A percentile compares a stretch with the other conserved stretches of the same genome.
phyloP scores from a whole-genome alignment of 2,329 filamentous ascomycete genomes.

The Fusarium stilboides region DNA sequence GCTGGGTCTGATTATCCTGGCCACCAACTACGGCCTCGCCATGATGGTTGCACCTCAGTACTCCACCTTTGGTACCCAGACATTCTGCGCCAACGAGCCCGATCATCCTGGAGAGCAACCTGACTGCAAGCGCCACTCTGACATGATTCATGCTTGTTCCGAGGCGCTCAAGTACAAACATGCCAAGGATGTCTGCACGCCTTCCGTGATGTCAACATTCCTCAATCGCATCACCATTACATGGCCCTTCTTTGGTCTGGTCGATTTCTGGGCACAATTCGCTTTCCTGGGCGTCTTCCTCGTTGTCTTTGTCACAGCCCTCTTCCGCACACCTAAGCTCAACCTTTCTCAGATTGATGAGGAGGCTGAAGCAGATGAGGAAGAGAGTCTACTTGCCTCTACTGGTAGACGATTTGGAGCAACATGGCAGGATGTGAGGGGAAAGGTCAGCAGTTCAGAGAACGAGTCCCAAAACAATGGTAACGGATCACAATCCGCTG shows the following conservation, averaged over 20 bases:
- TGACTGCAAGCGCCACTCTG: constrained; percentile 79
- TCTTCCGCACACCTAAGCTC: constrained; percentile 85
- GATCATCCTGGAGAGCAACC: constrained; percentile 75
- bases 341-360: constrained; percentile 86
- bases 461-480: constrained; percentile 28
- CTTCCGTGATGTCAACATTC: constrained; percentile 91
- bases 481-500: constrained; percentile 42
- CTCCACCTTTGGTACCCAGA: constrained; percentile 93
- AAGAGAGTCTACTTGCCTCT: constrained; percentile 89
- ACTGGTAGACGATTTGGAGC: constrained; percentile 87
- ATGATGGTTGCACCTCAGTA: constrained; percentile 98
- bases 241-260: constrained; percentile 92
- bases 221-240: constrained; percentile 93
- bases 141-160: constrained; percentile 85
- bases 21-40: constrained; percentile 91
- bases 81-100: constrained; percentile 85
- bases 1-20: constrained; percentile 89
- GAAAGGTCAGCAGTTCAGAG: constrained; percentile 54
- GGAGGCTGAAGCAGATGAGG: constrained; percentile 91
- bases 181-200: constrained; percentile 88
- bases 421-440: constrained; percentile 90
- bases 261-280: constrained; percentile 98
- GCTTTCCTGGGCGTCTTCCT: constrained; percentile 89
- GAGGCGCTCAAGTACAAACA: constrained; percentile 79
- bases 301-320: constrained; percentile 81